phyloP scores from a whole-genome alignment of 441 rosid genomes.

The Pelargonium fulgidum region DNA sequence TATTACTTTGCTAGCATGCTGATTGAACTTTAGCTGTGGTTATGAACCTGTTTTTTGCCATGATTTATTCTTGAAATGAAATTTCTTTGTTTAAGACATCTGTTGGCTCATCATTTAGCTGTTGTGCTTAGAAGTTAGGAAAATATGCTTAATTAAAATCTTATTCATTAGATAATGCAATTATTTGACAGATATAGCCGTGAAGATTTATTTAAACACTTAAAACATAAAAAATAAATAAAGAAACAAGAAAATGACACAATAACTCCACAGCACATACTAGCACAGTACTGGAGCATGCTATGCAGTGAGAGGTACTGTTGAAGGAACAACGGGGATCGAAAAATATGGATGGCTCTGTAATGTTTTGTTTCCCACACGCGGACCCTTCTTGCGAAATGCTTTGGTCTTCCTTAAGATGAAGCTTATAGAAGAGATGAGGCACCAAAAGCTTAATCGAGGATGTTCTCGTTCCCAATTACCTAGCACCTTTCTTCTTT shows the following conservation, averaged over 20 bases:
- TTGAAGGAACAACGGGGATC: constrained; percentile 25
- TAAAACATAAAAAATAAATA: not conserved
- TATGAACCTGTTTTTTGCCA: not conserved
- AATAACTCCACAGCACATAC: not conserved
- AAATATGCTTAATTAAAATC: not conserved
- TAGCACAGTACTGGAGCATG: not conserved
- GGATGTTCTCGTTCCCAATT: constrained; percentile 5
- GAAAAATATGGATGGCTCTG: constrained; percentile 29
- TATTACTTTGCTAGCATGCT: not conserved
- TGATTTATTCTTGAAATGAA: not conserved
- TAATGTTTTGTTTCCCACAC: not conserved
- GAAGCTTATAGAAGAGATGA: constrained; percentile 17
- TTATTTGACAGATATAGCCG: not conserved
- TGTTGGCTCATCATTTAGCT: not conserved
- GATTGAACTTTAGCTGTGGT: not conserved
- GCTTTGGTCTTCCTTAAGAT: constrained; percentile 24
- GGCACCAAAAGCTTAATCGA: not conserved
- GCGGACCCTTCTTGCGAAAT: constrained; percentile 18
- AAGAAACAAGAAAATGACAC: not conserved
- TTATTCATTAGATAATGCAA: not conserved
- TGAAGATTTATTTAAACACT: not conserved
- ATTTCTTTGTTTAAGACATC: not conserved
- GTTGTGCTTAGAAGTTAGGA: not conserved
- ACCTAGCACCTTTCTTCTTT: not conserved
- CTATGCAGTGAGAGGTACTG: not conserved